Evolutionary conservation across 2,329 filamentous ascomycete genomes (phyloP).

Genomic region (Triangularia verruculosa): DNA sequence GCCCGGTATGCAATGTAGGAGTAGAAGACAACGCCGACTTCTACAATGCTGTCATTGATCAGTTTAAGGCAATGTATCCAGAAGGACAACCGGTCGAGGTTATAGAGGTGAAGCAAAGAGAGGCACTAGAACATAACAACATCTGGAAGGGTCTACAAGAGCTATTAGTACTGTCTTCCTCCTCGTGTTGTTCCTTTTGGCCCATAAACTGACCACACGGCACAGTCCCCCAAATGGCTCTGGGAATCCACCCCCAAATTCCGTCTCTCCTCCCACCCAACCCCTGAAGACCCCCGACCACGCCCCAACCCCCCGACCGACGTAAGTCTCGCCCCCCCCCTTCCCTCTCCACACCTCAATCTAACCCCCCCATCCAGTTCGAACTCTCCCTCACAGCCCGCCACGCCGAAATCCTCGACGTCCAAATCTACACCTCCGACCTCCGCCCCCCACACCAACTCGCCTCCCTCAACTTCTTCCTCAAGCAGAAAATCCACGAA

Average conservation of each 20-base stretch:
- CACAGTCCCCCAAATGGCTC: constrained; percentile 67
- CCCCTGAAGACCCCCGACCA: constrained; percentile 55
- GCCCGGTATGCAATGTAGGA: constrained; percentile 75
- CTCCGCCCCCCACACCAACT: constrained; percentile 82
- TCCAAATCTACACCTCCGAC: constrained; percentile 34
- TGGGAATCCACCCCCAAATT: constrained; percentile 86
- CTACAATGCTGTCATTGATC: constrained; percentile 54
- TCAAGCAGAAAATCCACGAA: background rate
- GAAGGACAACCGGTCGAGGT: constrained; percentile 51
- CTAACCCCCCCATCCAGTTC: constrained; percentile 28
- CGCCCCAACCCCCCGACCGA: constrained; percentile 49
- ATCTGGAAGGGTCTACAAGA: background rate
- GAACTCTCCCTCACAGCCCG: constrained; percentile 37
- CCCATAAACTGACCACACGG: background rate
- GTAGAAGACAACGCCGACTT: constrained; percentile 45
- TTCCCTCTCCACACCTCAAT: background rate
- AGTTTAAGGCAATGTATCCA: constrained; percentile 67
- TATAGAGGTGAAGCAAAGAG: constrained; percentile 16
- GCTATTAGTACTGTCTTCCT: background rate
- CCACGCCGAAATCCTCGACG: constrained; percentile 37
- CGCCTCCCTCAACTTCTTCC: constrained; percentile 64
- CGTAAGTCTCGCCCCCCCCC: constrained; percentile 34
- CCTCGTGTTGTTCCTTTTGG: background rate
- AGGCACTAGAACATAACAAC: background rate
- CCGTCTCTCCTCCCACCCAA: constrained; percentile 61